Base-by-base conservation (phyloP, 768 basidiomycete genomes). In the Russula vinacea region DNA sequence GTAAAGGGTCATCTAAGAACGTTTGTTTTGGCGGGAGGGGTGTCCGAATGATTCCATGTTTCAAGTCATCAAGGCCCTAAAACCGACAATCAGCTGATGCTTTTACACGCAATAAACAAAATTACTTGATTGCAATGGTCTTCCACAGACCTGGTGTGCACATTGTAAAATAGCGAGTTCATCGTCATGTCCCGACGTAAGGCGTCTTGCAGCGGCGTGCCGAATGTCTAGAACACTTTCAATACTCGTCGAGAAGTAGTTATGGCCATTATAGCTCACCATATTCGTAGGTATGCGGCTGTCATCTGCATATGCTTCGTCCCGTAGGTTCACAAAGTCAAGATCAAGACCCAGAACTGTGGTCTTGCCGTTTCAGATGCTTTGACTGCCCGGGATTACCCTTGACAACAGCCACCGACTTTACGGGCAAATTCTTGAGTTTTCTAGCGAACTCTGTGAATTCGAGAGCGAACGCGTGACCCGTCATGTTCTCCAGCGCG, bases 331-430 rank as follows among this genome's bases (percentile, higher is more conserved):
- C 3, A 98, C 97, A 67, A 97, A 86, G 74, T 99, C 97, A 53
- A 98, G 79, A 62, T 94, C 92, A 52, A 90, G 76, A 2, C 83
- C 94, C 59, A 92, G 78, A 39, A 98, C 76, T 49, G 83, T 85
- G 44, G 93, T 87, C 47, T 88, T 88, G 2, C 95, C 1, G 97
- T 98, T 76, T 98, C 96, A 99, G 82, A 76, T 99, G 97, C 73
- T 99, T 99, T 37, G 92, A 95, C 77, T 98, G 96, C 47, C 94
- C 94, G 0, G 97, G 96, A 72, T 98, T 98, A 65, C 87, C 86
- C 62, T 91, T 92, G 63, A 99, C 91, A 73, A 87, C 92, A 24
- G 88, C 83, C 55, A 96, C 83, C 10, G 80, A 78, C 37, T 84
- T 84, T 4, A 83, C 80, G 37, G 79, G 69, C 14, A 88, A 70